Evolutionary conservation across 2,329 filamentous ascomycete genomes (phyloP), one percentile per base, ranked within the genome.

Genomic region (Fusarium nisikadoi): DNA sequence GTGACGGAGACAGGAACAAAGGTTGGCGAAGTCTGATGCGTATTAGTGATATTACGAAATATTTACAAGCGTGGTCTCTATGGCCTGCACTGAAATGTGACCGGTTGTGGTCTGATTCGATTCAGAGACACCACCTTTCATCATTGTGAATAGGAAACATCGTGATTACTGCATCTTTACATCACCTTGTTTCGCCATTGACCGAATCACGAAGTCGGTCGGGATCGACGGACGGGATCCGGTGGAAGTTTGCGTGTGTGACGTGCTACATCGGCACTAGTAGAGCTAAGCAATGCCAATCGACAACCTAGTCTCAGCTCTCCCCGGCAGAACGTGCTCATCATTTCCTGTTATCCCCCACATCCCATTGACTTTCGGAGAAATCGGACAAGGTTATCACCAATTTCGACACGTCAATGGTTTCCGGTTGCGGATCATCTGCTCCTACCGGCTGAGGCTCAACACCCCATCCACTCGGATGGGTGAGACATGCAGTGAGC

Each of bases 141-240:
- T 66, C 41, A n/a, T 54, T 39, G 12, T 23, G 23, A 19, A 35
- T 46, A 53, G 12, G 29, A 47, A 33, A 6, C 11, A 56, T 27
- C n/a, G 31, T 49, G 14, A 38, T 43, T 47, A 31, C 41, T 23
- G 53, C 35, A 65, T 27, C 29, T 45, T 49, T 58, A 36, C 62
- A 71, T 67, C 52, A 72, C 45, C 19, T 19, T 36, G 33, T 38
- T 13, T 31, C 38, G 31, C 29, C 35, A 60, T 50, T 54, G 27
- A 19, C 25, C 23, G 14, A 17, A 57, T 42, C 27, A 39, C 8
- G 27, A 67, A 38, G 29, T 36, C 17, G 36, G 41, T 39, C 35
- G n/a, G 42, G 70, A 73, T 73, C 70, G 67, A 73, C 70, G n/a
- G 57, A 35, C 52, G 45, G 65, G 70, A 70, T 73, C 56, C n/a